Percentiles rank a stretch among this genome's conserved stretches.
Conservation (phyloP, 495 filamentous ascomycete species). For the Thermothielavioides terrestris region DNA sequence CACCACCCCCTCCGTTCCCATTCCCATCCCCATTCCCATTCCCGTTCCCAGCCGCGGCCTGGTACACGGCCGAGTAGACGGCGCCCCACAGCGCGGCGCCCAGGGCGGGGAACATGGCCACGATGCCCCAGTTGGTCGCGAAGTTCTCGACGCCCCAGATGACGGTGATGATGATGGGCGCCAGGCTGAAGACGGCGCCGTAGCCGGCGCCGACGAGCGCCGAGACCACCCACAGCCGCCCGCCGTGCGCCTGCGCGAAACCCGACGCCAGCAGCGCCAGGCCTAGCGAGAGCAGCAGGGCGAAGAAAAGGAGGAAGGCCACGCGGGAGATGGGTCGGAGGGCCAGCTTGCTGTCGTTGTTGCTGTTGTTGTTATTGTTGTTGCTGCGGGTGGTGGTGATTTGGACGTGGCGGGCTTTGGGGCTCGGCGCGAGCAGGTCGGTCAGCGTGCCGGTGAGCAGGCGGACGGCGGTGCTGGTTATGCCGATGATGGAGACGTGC, state of each 20-base stretch:
- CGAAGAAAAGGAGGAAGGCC: constrained; percentile 65
- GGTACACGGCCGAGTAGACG: constrained; percentile 74
- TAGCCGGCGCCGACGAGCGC: constrained; percentile 81
- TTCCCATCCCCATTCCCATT: too few relatives aligned
- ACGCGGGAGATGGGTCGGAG: constrained; percentile 67
- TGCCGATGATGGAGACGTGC: constrained; percentile 83
- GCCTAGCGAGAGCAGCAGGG: constrained; percentile 66
- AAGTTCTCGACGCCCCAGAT: constrained; percentile 99
- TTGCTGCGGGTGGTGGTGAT: constrained; percentile 18
- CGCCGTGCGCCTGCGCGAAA: constrained; percentile 52
- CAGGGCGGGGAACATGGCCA: constrained; percentile 78
- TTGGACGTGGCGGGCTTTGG: constrained; percentile 34
- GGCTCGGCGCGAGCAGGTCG: constrained; percentile 73
- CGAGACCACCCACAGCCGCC: constrained; percentile 72
- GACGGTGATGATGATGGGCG: constrained; percentile 83
- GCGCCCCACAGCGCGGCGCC: constrained; percentile 81
- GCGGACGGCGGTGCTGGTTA: constrained; percentile 84
- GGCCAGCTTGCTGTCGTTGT: too few relatives aligned
- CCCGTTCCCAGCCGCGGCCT: constrained; percentile 46
- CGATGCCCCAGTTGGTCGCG: constrained; percentile 94
- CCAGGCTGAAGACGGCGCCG: constrained; percentile 79
- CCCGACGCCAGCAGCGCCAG: constrained; percentile 68
- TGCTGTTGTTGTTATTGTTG: neutral
- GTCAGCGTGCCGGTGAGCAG: constrained; percentile 77
- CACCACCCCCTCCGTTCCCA: neutral